Evolutionary conservation across 768 basidiomycete species (phyloP).

Genomic region (Dioszegia aurantiaca): DNA sequence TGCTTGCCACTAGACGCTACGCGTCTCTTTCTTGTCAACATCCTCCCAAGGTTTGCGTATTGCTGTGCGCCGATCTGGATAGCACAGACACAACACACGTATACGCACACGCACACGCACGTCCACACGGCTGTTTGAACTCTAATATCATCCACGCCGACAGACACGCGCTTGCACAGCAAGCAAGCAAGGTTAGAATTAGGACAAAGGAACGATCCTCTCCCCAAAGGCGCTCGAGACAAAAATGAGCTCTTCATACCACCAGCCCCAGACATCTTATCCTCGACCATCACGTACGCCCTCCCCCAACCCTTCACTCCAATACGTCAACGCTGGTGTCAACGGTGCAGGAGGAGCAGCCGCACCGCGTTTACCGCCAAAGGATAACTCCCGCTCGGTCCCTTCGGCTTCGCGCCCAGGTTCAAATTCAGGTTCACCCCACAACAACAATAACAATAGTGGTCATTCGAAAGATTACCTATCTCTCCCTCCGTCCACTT

Average conservation of each 20-base stretch:
- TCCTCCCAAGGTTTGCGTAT: too few relatives aligned
- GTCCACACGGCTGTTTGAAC: too few relatives aligned
- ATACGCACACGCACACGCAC: too few relatives aligned
- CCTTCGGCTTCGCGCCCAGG: background rate
- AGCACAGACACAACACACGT: too few relatives aligned
- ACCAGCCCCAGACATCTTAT: background rate
- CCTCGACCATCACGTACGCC: constrained; percentile 7
- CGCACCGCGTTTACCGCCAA: constrained; percentile 6
- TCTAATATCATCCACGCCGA: background rate
- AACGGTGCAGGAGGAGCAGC: background rate
- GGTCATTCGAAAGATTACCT: background rate
- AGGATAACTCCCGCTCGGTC: background rate
- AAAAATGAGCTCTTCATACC: background rate
- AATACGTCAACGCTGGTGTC: constrained; percentile 1
- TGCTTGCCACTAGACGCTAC: too few relatives aligned
- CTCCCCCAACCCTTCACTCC: constrained; percentile 4
- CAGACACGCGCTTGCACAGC: background rate
- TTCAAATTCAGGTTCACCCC: background rate
- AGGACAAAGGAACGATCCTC: background rate
- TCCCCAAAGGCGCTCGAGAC: too few relatives aligned
- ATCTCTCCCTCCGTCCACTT: constrained; percentile 10
- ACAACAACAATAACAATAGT: background rate
- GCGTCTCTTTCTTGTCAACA: too few relatives aligned
- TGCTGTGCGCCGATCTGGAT: too few relatives aligned
- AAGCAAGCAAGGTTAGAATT: background rate